These are phyloP conservation scores for Pleurozium schreberi DNA, from an alignment of 225 moss, liverwort and hornwort genomes.

Conservation along the genomic window DNA sequence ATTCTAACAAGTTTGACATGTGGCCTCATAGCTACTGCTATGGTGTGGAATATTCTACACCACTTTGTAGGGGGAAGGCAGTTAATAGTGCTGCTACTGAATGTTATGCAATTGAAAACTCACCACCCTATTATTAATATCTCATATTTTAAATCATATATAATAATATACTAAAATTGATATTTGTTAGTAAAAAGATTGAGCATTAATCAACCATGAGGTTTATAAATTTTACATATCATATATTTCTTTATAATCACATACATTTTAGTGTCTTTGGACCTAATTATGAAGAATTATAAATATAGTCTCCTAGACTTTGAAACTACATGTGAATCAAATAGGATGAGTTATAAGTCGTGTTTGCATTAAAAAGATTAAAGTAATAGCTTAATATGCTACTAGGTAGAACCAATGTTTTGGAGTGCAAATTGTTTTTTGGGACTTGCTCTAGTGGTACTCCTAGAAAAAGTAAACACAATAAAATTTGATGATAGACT, in stretches of 20 bases:
- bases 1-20: too few relatives aligned
- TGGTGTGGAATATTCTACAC: too few relatives aligned
- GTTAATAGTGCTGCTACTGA: too few relatives aligned
- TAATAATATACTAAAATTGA: not conserved
- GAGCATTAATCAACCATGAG: not conserved
- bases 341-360: fast-evolving
- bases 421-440: fast-evolving
- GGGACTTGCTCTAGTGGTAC: fast-evolving
- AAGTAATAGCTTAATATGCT: not conserved
- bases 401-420: not conserved
- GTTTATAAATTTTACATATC: not conserved
- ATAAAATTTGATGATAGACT: not conserved
- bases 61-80: too few relatives aligned
- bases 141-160: not conserved
- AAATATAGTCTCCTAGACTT: not conserved
- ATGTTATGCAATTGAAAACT: too few relatives aligned
- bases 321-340: not conserved
- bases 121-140: not conserved
- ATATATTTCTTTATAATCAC: not conserved
- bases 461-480: fast-evolving
- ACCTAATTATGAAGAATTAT: not conserved
- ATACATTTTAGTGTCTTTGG: fast-evolving
- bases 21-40: too few relatives aligned
- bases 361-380: not conserved
- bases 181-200: not conserved